These are phyloP conservation scores for Urostyla sp. DNA, from an alignment of 73 alveolate species.

Conservation along the genomic window DNA sequence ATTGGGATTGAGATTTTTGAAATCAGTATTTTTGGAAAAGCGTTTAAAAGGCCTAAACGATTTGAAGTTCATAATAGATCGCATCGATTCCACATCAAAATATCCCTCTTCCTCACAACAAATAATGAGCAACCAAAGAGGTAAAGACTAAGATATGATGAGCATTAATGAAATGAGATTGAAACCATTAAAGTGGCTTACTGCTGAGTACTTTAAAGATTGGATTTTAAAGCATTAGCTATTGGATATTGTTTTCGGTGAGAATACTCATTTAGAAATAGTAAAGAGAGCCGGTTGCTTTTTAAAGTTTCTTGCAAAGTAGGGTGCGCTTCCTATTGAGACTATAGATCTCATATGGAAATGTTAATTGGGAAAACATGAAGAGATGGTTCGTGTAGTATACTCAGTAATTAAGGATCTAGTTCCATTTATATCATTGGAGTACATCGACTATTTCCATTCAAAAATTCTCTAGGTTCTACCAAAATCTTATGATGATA, in stretches of 20 bases:
- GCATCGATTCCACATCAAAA: conserved; percentile 20
- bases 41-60: conserved; percentile 72
- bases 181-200: conserved; percentile 43
- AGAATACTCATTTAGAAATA: conserved; percentile 70
- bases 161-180: conserved; percentile 3
- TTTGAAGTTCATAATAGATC: conserved; percentile 64
- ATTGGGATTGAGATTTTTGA: conserved; percentile 63
- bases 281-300: conserved; percentile 68
- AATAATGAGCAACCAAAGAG: conserved; percentile 10
- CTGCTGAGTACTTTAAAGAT: conserved; percentile 50
- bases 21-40: conserved; percentile 65
- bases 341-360: conserved; percentile 70
- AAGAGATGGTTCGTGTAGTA: conserved; percentile 68
- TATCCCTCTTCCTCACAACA: not conserved
- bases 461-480: conserved; percentile 39
- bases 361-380: conserved; percentile 74
- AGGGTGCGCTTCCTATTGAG: conserved; percentile 45
- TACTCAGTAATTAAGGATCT: conserved; percentile 64
- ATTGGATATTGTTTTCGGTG: conserved; percentile 61
- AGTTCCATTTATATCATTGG: conserved; percentile 43
- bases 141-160: conserved; percentile 4
- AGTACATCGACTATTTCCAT: conserved; percentile 54
- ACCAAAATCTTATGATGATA: conserved; percentile 63
- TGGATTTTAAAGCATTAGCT: conserved; percentile 59
- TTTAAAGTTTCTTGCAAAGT: conserved; percentile 59